Evolutionary conservation across 83 land plant species (phyloP).

Genomic region (Thuja plicata): DNA sequence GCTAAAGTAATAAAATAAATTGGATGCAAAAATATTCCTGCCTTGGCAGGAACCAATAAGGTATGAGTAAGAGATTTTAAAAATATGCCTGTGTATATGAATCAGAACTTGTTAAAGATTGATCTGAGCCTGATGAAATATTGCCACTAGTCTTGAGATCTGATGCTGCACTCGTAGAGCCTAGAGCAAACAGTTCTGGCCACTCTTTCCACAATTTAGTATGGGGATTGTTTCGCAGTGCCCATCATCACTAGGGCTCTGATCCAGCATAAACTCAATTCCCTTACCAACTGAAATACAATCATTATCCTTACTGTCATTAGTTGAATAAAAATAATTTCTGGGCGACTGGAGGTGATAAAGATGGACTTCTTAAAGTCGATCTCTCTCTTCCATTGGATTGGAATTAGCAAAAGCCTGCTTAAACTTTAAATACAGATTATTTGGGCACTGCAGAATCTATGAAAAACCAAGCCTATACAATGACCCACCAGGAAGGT

Average conservation of each 20-base stretch:
- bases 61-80: background rate
- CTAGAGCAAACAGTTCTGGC: background rate
- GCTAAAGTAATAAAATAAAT: no score
- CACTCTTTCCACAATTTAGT: background rate
- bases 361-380: background rate
- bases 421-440: background rate
- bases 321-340: background rate
- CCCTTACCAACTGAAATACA: background rate
- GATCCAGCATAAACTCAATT: background rate
- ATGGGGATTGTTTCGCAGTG: background rate
- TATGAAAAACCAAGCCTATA: background rate
- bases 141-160: background rate
- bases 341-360: background rate
- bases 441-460: background rate
- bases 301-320: background rate
- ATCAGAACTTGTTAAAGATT: slow-evolving; percentile 1
- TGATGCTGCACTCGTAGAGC: background rate
- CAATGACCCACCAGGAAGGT: background rate
- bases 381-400: background rate
- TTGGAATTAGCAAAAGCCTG: background rate
- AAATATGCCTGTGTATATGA: background rate
- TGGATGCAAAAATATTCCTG: no score
- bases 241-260: background rate
- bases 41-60: background rate
- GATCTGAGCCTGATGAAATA: slow-evolving; percentile 10